Base-by-base conservation (phyloP, 1,284 basidiomycete species). In the Irpex rosettiformis region DNA sequence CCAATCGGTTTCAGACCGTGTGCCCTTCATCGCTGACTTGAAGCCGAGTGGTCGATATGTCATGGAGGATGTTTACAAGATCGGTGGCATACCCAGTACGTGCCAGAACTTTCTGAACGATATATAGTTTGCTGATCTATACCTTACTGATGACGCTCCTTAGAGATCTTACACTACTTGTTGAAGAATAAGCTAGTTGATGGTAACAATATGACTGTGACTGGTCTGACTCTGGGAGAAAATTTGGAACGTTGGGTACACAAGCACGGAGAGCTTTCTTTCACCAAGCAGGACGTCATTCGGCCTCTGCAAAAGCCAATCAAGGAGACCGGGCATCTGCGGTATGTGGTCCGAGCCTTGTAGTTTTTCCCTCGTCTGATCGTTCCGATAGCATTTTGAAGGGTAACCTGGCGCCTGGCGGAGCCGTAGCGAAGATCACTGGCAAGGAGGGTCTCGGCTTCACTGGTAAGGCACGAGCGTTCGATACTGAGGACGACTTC, bases 381-480 rank as follows among this genome's bases (percentile, higher is more conserved):
- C 43, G 61, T 52, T 30, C 51, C 24, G 30, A 47, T 57, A 91
- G 91, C 59, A 91, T 93, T 63, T 74, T 93, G 59, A 86, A 82
- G 63, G 94, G 94, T 42, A 95, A 94, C 71, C 81, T 96, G n/a
- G 93, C 94, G 0, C 93, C 94, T 8, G 92, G 92, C 30, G 93
- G 94, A 52, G 93, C 93, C n/a, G 93, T 96, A 25, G 90, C 91
- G 27, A 96, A 96, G 74, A 93, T 96, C 63, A 96, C 94, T 4
- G 94, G 94, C 48, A 96, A 96, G 71, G 94, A 96, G 73, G 94
- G 94, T 1, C 75, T 95, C 42, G 77, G 78, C 4, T 96, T 96
- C 72, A 85, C 84, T 10, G 94, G 93, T 55, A 91, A 87, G 71
- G 93, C 92, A 28, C 85, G 91, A 62, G 81, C 86, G 4, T 96